phyloP scores from a whole-genome alignment of 352 stramenopile species.

The Globisporangium alternatum region DNA sequence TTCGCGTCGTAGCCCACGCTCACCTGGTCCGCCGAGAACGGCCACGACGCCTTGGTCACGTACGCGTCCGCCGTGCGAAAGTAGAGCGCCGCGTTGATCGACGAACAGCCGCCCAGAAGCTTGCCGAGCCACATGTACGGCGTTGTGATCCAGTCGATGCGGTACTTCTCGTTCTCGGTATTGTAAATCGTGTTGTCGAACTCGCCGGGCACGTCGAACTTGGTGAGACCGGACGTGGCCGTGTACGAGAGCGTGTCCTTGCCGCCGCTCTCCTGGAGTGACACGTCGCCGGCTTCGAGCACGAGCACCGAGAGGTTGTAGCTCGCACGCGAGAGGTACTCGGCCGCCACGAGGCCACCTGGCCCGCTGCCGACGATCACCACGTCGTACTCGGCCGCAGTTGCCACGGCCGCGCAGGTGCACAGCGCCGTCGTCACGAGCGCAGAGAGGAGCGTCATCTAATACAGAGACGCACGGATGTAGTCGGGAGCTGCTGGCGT shows the following conservation, averaged over 20 bases:
- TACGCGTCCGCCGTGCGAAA: conserved; percentile 62
- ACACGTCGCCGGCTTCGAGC: conserved; percentile 32
- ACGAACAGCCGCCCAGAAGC: conserved; percentile 73
- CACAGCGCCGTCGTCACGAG: not conserved
- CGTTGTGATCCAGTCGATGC: conserved; percentile 37
- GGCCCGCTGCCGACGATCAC: conserved; percentile 56
- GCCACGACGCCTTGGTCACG: conserved; percentile 34
- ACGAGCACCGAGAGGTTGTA: conserved; percentile 28
- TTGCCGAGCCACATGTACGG: conserved; percentile 61
- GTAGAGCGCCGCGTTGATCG: conserved; percentile 78
- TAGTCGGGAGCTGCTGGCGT: not conserved
- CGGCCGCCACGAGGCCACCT: conserved; percentile 50
- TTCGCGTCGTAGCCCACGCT: conserved; percentile 50
- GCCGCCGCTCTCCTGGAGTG: conserved; percentile 42
- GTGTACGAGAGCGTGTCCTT: conserved; percentile 46
- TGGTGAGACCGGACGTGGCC: conserved; percentile 32
- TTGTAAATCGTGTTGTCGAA: conserved; percentile 56
- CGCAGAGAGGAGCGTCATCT: not conserved
- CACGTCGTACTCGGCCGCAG: conserved; percentile 38
- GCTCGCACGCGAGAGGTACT: conserved; percentile 34
- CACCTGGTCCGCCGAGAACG: conserved; percentile 49
- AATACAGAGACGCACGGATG: too few species aligned
- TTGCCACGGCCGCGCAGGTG: not conserved
- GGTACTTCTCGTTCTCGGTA: conserved; percentile 37
- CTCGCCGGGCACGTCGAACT: conserved; percentile 72